Evolutionary conservation across 2,329 filamentous ascomycete species (phyloP).

Genomic region (Biscogniauxia marginata): DNA sequence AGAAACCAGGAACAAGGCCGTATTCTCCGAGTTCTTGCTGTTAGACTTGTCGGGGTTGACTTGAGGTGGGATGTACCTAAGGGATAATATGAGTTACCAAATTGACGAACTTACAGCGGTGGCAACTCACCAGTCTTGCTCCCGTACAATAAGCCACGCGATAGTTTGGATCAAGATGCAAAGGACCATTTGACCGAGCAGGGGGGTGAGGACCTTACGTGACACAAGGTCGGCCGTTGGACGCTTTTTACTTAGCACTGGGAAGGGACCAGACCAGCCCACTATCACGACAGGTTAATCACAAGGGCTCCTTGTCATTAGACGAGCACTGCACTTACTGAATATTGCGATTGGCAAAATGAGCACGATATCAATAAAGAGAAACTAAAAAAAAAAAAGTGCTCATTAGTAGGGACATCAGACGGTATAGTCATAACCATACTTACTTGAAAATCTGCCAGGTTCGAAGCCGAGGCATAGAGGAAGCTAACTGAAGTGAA

Average conservation of each 20-base stretch:
- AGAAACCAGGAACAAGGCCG: conserved; percentile 81
- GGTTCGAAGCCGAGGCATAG: conserved; percentile 88
- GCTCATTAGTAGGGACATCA: conserved; percentile 7
- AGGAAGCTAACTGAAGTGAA: conserved; percentile 97
- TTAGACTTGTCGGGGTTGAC: conserved; percentile 78
- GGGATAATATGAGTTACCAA: conserved; percentile 15
- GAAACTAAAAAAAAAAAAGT: conserved; percentile 55
- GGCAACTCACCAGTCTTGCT: conserved; percentile 69
- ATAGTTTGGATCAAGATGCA: conserved; percentile 75
- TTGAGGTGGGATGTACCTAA: conserved; percentile 74
- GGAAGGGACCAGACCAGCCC: conserved; percentile 91
- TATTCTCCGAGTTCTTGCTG: conserved; percentile 90
- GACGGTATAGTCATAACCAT: neutral
- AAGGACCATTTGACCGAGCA: conserved; percentile 84
- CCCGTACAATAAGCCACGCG: conserved; percentile 70
- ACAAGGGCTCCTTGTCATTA: conserved; percentile 7
- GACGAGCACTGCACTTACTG: conserved; percentile 50
- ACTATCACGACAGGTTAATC: conserved; percentile 44
- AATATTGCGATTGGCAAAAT: conserved; percentile 97
- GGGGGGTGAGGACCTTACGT: conserved; percentile 83
- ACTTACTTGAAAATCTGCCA: conserved; percentile 85
- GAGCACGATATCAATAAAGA: conserved; percentile 90
- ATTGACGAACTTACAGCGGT: neutral
- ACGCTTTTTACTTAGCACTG: conserved; percentile 74
- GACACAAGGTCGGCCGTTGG: conserved; percentile 92